Base-by-base conservation (phyloP, 2,329 filamentous ascomycete genomes). In the Claviceps pazoutovae region DNA sequence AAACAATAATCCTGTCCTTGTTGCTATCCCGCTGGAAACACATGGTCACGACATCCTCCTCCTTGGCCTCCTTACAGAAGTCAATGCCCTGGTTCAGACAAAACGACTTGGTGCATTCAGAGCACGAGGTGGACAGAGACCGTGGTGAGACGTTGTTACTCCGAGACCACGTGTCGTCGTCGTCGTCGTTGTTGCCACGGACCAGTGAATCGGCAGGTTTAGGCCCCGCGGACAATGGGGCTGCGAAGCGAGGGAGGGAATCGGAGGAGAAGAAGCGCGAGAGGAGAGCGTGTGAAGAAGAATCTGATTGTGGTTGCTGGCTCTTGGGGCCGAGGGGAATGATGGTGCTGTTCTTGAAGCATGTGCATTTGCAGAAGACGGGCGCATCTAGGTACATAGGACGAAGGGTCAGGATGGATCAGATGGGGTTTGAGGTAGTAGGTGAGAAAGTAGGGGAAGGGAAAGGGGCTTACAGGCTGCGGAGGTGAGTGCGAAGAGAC, bases 311-410 rank as follows among this genome's bases (percentile, higher is more conserved):
- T 51, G 58, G 51, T 50, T 66, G 59, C 53, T 71, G 66, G 3
- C 57, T 52, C 21, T 56, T 55, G 16, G 75, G 73, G n/a, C 72
- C 76, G 9, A 83, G 73, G 14, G 76, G 72, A 61, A 84, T 81
- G 60, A 84, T 81, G 57, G 79, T 83, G 71, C 77, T 81, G 69
- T 84, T 83, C 59, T 78, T 79, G 69, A 82, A 82, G 69, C 80
- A 84, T 58, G 79, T 83, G 68, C 80, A 84, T 73, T 84, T 84
- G 72, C 80, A 84, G 64, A 83, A 84, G 2, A 76, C 78, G 17
- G 78, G 79, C 44, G 78, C 74, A 36, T 75, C 79, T 83, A 42
- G 60, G 14, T 5, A 26, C 5, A 26, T 26, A 26, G 23, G 21
- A 5, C 7, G 21, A n/a, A 23, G 3, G 5, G 37, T 26, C 39